Evolutionary conservation across 441 rosid species (phyloP).

Genomic region (Capsella rubella): DNA sequence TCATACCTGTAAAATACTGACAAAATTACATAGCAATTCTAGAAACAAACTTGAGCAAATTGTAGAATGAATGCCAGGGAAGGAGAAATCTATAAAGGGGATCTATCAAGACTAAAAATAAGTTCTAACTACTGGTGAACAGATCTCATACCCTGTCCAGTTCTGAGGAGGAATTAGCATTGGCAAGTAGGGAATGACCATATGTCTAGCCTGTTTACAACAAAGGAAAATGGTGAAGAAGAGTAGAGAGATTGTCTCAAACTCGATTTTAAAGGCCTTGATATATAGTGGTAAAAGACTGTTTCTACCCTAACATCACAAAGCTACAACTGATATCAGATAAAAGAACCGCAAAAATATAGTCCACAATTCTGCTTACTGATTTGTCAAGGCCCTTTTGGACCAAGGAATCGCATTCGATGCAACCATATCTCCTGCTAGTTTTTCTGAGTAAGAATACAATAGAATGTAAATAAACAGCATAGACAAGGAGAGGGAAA

Average conservation of each 20-base stretch:
- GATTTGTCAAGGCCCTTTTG: constrained; percentile 87
- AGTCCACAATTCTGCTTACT: constrained; percentile 57
- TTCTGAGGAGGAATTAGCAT: constrained; percentile 92
- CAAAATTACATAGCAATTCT: constrained; percentile 39
- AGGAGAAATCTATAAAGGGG: constrained; percentile 5
- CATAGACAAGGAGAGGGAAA: constrained; percentile 3
- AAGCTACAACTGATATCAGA: constrained; percentile 10
- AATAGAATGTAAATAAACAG: constrained; percentile 32
- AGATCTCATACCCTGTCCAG: constrained; percentile 86
- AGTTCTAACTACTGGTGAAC: constrained; percentile 16
- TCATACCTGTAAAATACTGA: constrained; percentile 69
- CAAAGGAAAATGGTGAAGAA: constrained; percentile 38
- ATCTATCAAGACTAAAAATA: constrained; percentile 16
- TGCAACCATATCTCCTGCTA: constrained; percentile 89
- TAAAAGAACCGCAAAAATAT: constrained; percentile 15
- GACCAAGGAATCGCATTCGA: constrained; percentile 92
- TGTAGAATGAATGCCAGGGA: constrained; percentile 11
- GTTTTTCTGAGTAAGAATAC: constrained; percentile 56
- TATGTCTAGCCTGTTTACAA: constrained; percentile 82
- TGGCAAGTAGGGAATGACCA: constrained; percentile 98
- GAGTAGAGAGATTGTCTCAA: constrained; percentile 32
- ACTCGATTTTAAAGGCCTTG: constrained; percentile 30
- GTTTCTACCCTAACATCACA: constrained; percentile 26
- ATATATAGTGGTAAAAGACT: constrained; percentile 22
- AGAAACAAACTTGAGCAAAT: constrained; percentile 31